phyloP scores from a whole-genome alignment of 352 stramenopile species.

The Pythium rhizo-oryzae region DNA sequence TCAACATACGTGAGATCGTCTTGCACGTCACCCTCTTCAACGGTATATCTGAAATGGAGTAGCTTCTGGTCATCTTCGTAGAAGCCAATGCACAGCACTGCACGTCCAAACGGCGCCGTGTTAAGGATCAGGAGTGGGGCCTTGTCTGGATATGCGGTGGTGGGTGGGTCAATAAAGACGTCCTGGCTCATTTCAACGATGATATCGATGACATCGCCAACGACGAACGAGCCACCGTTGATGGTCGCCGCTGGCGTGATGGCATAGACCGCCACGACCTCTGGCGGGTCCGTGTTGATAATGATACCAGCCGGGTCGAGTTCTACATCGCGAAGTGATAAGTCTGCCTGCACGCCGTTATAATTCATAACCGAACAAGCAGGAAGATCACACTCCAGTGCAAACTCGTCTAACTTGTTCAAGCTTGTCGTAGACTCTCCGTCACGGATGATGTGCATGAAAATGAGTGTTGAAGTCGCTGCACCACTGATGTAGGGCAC shows the following conservation, averaged over 20 bases:
- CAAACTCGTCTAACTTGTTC: conserved; percentile 59
- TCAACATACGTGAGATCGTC: conserved; percentile 61
- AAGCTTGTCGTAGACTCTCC: conserved; percentile 45
- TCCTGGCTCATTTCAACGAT: conserved; percentile 73
- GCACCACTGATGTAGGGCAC: conserved; percentile 66
- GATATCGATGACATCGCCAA: conserved; percentile 81
- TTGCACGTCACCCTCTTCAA: conserved; percentile 55
- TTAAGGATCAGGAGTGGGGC: conserved; percentile 71
- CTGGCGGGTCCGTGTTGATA: conserved; percentile 59
- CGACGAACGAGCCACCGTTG: conserved; percentile 71
- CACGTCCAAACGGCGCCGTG: conserved; percentile 43
- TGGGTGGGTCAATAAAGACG: conserved; percentile 80
- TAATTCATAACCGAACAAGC: conserved; percentile 71
- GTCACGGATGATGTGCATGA: conserved; percentile 69
- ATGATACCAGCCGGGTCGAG: conserved; percentile 53
- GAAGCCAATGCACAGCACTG: conserved; percentile 64
- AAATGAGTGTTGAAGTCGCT: conserved; percentile 52
- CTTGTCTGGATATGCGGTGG: conserved; percentile 71
- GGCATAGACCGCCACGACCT: conserved; percentile 66
- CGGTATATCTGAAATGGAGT: conserved; percentile 75
- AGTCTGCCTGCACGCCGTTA: conserved; percentile 45
- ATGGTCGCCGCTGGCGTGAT: conserved; percentile 51
- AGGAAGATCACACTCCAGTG: conserved; percentile 47
- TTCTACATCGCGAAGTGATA: conserved; percentile 45
- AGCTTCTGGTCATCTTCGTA: conserved; percentile 53